Evolutionary conservation across 805 yeast species (phyloP), one percentile per base, ranked within the genome.

Genomic region (Candida dajiaensis): DNA sequence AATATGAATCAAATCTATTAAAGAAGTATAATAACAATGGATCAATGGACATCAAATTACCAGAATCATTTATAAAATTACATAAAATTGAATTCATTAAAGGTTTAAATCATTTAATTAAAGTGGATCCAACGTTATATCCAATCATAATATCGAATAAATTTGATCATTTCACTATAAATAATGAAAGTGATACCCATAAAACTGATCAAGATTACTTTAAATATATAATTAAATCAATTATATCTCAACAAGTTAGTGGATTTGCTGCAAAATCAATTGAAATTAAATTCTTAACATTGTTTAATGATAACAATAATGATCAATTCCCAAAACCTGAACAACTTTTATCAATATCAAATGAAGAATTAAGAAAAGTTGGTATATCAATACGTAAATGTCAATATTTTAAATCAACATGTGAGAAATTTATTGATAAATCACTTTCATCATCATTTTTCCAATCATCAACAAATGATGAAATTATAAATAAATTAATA

Each of bases 251-350:
- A 61, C 94, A 85, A 59, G 77, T 86, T 11, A 80, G 86, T 52
- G 96, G 96, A 1, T 74, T 78, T 0, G 95, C 97, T 1, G 96
- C 97, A 0, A 62, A 57, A 10, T 73, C 89, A 1, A 85, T 89
- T 26, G 72, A 74, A 47, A 49, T 50, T 11, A 74, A 76, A 52
- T 74, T 86, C 46, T 57, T 58, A 18, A 56, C 60, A 18, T 49
- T 65, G 15, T 75, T 67, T 50, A 67, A 55, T 13, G 66, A 54
- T 25, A 66, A n/a, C n/a, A n/a, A n/a, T n/a, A n/a, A n/a, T n/a
- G n/a, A n/a, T n/a, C n/a, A 56, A 15, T 62, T 51, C 31, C 58
- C 57, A 0, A 65, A 75, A 0, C 83, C 92, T 0, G 57, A 64
- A 26, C 66, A 67, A 31, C 70, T 85, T 2, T 52, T 72, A 5